These are phyloP conservation scores for Xylariaceae sp. DNA, from an alignment of 2,329 filamentous ascomycete genomes.

Conservation along the genomic window DNA sequence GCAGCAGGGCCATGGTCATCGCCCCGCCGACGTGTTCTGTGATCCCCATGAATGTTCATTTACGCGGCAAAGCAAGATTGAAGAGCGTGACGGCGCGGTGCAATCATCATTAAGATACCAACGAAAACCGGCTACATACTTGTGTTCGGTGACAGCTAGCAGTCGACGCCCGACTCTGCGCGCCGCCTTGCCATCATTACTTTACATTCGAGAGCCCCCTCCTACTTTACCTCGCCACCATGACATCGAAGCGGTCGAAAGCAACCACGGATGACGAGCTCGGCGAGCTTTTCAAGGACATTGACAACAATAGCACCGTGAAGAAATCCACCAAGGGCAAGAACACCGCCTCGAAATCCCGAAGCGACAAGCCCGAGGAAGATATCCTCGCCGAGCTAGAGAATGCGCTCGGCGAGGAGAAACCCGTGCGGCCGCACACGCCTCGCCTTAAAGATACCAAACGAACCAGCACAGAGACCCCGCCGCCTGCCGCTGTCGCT, in stretches of 20 bases:
- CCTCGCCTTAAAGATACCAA: constrained; percentile 64
- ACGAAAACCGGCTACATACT: background rate
- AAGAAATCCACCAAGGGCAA: constrained; percentile 50
- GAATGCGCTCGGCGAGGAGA: constrained; percentile 66
- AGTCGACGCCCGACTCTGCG: background rate
- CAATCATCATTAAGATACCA: background rate
- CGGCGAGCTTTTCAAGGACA: constrained; percentile 61
- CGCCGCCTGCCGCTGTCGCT: constrained; percentile 46
- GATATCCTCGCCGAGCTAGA: constrained; percentile 88
- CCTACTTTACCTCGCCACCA: constrained; percentile 35
- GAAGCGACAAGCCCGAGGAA: constrained; percentile 46
- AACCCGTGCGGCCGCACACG: constrained; percentile 75
- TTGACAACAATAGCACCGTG: constrained; percentile 49
- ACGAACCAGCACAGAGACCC: constrained; percentile 46
- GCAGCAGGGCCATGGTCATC: background rate
- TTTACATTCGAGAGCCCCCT: background rate
- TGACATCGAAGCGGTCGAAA: constrained; percentile 60
- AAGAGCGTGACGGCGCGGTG: background rate
- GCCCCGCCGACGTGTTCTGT: background rate
- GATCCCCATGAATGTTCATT: background rate
- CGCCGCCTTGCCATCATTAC: background rate
- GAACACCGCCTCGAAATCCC: constrained; percentile 47
- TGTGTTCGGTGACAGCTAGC: background rate
- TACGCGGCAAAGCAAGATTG: background rate
- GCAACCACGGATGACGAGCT: constrained; percentile 58